Evolutionary conservation across 306 rosid genomes (phyloP), one percentile per base, ranked within the genome.

Genomic region (Lablab purpureus): DNA sequence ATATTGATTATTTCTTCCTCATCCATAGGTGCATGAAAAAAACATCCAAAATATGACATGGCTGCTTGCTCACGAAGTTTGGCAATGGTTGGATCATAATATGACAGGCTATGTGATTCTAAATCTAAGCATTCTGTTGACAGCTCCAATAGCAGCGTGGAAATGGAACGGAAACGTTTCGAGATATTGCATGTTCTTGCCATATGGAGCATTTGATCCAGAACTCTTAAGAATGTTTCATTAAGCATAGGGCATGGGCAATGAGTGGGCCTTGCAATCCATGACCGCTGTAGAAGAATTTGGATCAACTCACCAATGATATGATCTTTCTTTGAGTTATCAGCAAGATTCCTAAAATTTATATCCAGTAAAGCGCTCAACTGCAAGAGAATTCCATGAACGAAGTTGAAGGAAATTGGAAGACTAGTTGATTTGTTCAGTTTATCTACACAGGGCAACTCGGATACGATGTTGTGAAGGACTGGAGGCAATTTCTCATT

Each of bases 51-150:
- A 87, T 95, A 95, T 60, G 96, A 95, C 51, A 77, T 18, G 27
- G 95, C 89, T 41, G 99, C 92, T 87, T 92, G 99, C 78, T 91
- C 89, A 30, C 92, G 94, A 79, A 91, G 97, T 78, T 91, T 90
- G 40, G 93, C 88, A 64, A 87, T 28, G 49, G 99, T 92, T 36
- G 99, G 91, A 85, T 95, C 99, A 79, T 91, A 88, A 89, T 84
- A 90, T 8, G 79, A 68, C 41, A 59, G 73, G 36, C 78, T 72
- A 62, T 80, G 49, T 70, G 91, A 87, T 68, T 91, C 90, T 73
- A 87, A 80, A 87, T 90, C 97, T 60, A 95, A 84, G 89, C 94
- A 90, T 74, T 82, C 90, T 13, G 89, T 83, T 18, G 98, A 92
- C 73, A 88, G 76, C 84, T 91, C 92, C 82, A 90, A 81, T 81